Conservation (phyloP, 2,329 filamentous ascomycete genomes). For the Penicillium concentricum region DNA sequence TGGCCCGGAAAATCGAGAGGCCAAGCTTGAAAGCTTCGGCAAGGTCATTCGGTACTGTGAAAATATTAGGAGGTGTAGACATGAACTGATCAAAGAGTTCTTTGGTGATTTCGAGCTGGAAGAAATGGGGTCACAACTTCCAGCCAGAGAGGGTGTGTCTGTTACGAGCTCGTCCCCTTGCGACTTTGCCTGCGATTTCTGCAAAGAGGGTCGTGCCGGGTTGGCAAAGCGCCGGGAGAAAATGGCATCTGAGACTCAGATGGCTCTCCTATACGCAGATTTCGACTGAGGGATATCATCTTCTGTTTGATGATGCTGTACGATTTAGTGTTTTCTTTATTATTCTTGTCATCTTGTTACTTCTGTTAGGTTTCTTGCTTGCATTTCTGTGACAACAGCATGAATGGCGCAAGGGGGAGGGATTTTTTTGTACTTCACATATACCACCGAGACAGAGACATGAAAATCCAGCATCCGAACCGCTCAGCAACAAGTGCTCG, state of each 20-base stretch:
- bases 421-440: background rate
- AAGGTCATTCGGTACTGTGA: conserved; percentile 81
- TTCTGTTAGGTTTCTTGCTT: background rate
- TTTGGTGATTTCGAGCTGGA: conserved; percentile 64
- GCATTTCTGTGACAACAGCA: background rate
- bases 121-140: conserved; percentile 28
- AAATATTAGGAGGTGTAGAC: conserved; percentile 68
- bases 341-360: background rate
- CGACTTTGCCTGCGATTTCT: conserved; percentile 75
- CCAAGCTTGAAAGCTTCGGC: conserved; percentile 61
- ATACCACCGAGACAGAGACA: background rate
- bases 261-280: conserved; percentile 7
- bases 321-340: background rate
- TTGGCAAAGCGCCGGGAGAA: conserved; percentile 57
- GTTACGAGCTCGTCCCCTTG: conserved; percentile 51
- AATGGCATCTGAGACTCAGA: conserved; percentile 26
- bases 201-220: conserved; percentile 62
- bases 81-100: conserved; percentile 71
- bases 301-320: background rate
- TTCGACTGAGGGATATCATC: background rate
- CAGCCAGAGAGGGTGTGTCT: conserved; percentile 1
- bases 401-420: background rate
- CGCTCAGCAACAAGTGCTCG: background rate
- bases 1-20: conserved; percentile 35
- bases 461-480: background rate